Evolutionary conservation across 2,329 filamentous ascomycete genomes (phyloP), one percentile per base, ranked within the genome.

Genomic region (Colletotrichum sp.): DNA sequence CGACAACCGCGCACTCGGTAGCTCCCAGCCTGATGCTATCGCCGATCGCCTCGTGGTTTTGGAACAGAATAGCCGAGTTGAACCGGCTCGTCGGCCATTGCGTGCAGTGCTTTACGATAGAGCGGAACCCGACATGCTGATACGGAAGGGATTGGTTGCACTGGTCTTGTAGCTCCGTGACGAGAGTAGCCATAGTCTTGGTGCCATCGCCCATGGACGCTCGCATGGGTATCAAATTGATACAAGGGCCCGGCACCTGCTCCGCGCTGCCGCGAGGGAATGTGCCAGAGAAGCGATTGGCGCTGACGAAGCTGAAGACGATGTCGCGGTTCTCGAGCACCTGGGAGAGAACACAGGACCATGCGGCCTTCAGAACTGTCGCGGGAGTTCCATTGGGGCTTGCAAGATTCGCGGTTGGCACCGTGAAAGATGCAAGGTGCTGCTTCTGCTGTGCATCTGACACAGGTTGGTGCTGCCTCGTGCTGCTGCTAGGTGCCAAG

Each of bases 401-500:
- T n/a, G 38, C 3, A n/a, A 43, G 38, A 12, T 43, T 43, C 0
- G 18, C 38, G 18, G 38, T 43, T 2, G 38, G 38, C 38, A 43
- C 18, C 9, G n/a, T 43, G 1, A 43, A 43, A 2, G 38, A 43
- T 4, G 38, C 18, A 43, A 43, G 38, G 0, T 43, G 38, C 0
- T 43, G 18, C 0, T n/a, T 43, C 0, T 43, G 38, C 0, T 43
- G 38, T 43, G 38, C 0, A 43, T 43, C 9, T 2, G 38, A 43
- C 18, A 43, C 1, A 4, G 9, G 18, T 6, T 43, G 9, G 1
- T 43, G 38, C 3, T 4, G 38, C 38, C 38, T 6, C 18, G 38
- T 43, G 38, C 1, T 12, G 5, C 38, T 18, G 3, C 38, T 43
- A 6, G 38, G 18, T 43, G 18, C 5, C 18, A 43, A 12, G 18